Evolutionary conservation across 306 rosid species (phyloP), one percentile per base, ranked within the genome.

Genomic region (Vigna nakashimae): DNA sequence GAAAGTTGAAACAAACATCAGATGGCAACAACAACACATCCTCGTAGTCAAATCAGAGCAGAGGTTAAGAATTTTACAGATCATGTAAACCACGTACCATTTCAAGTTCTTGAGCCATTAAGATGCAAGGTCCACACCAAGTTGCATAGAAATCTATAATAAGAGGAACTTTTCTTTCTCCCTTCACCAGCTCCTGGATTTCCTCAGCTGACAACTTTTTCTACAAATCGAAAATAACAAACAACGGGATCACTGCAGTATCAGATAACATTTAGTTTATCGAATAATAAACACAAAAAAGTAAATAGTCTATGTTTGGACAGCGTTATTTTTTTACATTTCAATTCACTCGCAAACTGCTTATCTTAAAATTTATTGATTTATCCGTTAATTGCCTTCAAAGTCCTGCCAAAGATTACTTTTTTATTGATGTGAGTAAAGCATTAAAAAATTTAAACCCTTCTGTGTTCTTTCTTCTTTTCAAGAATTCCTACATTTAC

Each of bases 51-150:
- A 34, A 56, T 17, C 2, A 64, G 62, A 50, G 40, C 74, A 71
- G 62, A 7, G 38, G 48, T 40, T 32, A 66, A 66, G 16, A 56
- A 67, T 53, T 17, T 57, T 62, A 34, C 7, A 45, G 45, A 74
- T 64, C 45, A 51, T 34, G 16, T 16, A 56, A 65, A 64, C 79
- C 80, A 53, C 82, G 72, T 92, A 95, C 98, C 96, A 87, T 95
- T 86, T 92, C 97, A 63, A 95, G 96, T 88, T 92, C 98, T 89
- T 91, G 98, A 73, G 98, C 98, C 98, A 92, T 92, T 71, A 95
- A 84, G 68, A 95, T 89, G 80, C 98, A 95, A 32, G 98, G 98
- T 40, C 97, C 98, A 72, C 98, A 95, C 98, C 98, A 95, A 14
- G 98, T 92, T 24, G 98, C 98, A 74, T 79, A 95, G 76, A 95